Base-by-base conservation (phyloP, 352 stramenopile genomes). In the Aphanomyces astaci region DNA sequence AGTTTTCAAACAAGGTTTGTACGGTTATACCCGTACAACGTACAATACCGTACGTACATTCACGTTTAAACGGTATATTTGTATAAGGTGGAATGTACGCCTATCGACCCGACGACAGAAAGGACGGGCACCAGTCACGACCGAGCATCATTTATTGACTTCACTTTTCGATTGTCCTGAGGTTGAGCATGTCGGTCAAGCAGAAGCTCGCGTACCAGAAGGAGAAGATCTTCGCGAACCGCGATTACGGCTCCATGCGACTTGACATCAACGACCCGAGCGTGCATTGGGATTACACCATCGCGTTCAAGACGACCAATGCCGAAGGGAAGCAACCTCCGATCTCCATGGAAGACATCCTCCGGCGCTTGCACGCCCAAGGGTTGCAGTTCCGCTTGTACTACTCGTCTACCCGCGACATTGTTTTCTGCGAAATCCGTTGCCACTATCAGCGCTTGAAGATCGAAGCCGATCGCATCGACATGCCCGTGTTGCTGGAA, bases 351-450 rank as follows among this genome's bases (percentile, higher is more conserved):
- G 82, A 92, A 56, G 84, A 77, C 54, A 94, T 94, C 79, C 81
- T 92, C 71, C 77, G 79, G 54, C 81, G 82, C 32, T 74, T 94
- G 45, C 78, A 76, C 45, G 73, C 74, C 10, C 75, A 82, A 0
- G 86, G 84, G 0, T 78, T 94, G 53, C 79, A 82, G 31, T 82
- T 86, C 17, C 81, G 82, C 43, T 79, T 92, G 40, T 94, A 90
- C 73, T 88, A 84, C 63, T 92, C 86, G 4, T 69, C 81, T 2
- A 80, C 74, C 30, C 75, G 77, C 46, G 76, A 88, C 68, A 73
- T 94, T 49, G 78, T 91, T 11, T 90, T 92, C 72, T 91, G 82
- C 74, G 89, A 94, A 74, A 87, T 94, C 64, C 84, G 86, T 39
- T 83, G 81, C 4, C 78, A 81, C 0, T 84, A 92, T 51, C 76